Percentiles rank a stretch among this genome's conserved stretches.
These are phyloP conservation scores for Leptomonas seymouri DNA, from an alignment of 208 protist species.

Conservation along the genomic window DNA sequence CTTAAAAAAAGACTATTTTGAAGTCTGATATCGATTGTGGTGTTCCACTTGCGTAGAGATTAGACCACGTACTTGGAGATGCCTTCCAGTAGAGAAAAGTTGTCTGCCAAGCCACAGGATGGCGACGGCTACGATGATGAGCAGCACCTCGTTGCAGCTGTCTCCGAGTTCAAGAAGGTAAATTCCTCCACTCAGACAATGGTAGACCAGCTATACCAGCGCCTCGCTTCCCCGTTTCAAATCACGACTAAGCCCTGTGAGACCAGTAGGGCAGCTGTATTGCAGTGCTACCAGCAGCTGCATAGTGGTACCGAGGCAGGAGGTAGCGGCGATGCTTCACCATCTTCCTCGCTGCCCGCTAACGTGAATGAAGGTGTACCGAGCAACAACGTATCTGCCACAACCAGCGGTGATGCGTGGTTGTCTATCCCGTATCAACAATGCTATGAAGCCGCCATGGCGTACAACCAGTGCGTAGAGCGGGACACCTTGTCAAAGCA, in stretches of 20 bases:
- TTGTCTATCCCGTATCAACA: constrained; percentile 41
- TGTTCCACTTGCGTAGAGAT: neutral
- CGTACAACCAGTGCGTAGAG: constrained; percentile 66
- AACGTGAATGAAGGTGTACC: neutral
- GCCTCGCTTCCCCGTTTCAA: constrained; percentile 76
- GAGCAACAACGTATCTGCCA: neutral
- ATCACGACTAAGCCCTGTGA: constrained; percentile 74
- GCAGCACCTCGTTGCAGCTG: constrained; percentile 68
- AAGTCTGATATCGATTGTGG: too few species aligned
- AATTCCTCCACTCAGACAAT: constrained; percentile 56
- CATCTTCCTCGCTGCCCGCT: neutral
- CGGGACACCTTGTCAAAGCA: constrained; percentile 57
- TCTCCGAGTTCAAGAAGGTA: constrained; percentile 67
- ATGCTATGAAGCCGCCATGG: constrained; percentile 51
- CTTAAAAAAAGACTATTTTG: too few species aligned
- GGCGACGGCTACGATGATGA: constrained; percentile 41
- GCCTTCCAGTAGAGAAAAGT: constrained; percentile 22
- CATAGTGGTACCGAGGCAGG: constrained; percentile 12
- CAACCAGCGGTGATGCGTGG: constrained; percentile 6
- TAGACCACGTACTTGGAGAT: neutral
- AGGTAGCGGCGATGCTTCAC: neutral
- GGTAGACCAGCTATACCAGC: constrained; percentile 60
- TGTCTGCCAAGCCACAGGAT: constrained; percentile 5
- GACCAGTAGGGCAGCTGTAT: constrained; percentile 35
- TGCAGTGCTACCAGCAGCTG: constrained; percentile 68